These are phyloP conservation scores for Aquilaria yunnanensis DNA, from an alignment of 345 rosid species.

Conservation along the genomic window DNA sequence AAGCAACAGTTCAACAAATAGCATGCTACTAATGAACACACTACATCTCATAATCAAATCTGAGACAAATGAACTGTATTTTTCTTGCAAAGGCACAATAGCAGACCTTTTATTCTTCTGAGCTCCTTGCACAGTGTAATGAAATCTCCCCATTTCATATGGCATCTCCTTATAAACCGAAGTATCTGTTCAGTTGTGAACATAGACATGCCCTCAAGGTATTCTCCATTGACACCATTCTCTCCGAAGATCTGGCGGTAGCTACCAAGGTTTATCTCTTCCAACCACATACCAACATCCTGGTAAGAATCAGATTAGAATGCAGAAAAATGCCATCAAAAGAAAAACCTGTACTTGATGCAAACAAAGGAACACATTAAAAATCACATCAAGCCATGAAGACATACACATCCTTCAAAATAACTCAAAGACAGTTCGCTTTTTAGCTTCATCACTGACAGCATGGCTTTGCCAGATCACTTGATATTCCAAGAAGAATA, in stretches of 20 bases:
- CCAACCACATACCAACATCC: constrained; percentile 98
- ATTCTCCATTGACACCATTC: constrained; percentile 90
- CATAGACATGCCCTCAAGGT: constrained; percentile 94
- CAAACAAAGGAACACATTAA: no score
- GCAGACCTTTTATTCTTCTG: constrained; percentile 82
- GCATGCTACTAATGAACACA: background rate
- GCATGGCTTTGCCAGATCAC: no score
- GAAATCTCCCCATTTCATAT: constrained; percentile 99
- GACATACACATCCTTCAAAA: no score
- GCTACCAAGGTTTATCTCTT: constrained; percentile 84
- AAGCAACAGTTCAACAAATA: background rate
- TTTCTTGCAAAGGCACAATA: background rate
- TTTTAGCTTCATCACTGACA: no score
- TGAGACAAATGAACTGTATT: background rate
- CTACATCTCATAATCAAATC: background rate
- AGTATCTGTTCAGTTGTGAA: constrained; percentile 98
- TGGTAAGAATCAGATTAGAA: constrained; percentile 15
- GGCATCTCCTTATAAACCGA: constrained; percentile 94
- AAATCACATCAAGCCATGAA: no score
- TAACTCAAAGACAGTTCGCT: no score
- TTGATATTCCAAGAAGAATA: no score
- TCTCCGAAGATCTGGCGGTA: constrained; percentile 90
- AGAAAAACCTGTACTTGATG: background rate
- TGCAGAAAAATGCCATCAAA: background rate
- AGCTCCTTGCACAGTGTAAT: constrained; percentile 96